Base-by-base conservation (phyloP, 495 filamentous ascomycete genomes). In the Darksidea phi region DNA sequence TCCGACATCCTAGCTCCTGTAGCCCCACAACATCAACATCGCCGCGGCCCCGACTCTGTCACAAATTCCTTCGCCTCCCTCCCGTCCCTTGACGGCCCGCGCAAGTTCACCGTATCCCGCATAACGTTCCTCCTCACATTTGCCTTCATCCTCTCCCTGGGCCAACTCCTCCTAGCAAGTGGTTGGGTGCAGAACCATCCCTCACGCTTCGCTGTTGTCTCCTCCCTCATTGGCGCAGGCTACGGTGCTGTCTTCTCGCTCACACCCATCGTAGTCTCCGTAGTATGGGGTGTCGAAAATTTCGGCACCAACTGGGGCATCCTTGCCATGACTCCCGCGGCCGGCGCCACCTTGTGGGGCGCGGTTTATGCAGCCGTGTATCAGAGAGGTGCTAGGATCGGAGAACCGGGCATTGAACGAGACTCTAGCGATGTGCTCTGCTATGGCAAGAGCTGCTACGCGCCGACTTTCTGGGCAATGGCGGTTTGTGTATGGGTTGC, bases 221-320 rank as follows among this genome's bases (percentile, higher is more conserved):
- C 88, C 8, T 82, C 86, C 0, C 76, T 89, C 12, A 82, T 97
- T 28, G 94, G 94, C 26, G 83, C 91, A 36, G 93, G 93, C 41
- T 98, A 98, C 70, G 94, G 94, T 46, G 90, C 91, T 24, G 83
- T 89, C 38, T 98, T 98, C 76, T 88, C 84, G 38, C 81, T 98
- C 13, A 84, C 86, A 0, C 94, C 94, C 2, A 96, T 97, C 69
- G 88, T 97, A 60, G 85, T 97, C 64, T 88, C 83, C 52, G 89
- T 96, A 23, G 91, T 97, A 45, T 98, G 94, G 94, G 94, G 94
- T 36, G 91, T 96, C 1, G 90, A 96, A 76, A 98, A 97, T 73
- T 97, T 97, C 72, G 94, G 89, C 59, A 98, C 94, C 1, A 97
- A 98, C 67, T 98, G 93, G 86, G 94, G 94, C 13, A 90, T 97